Percentiles rank a stretch among this genome's conserved stretches.
These are phyloP conservation scores for Neurospora sp. DNA, from an alignment of 495 filamentous ascomycete species.

Conservation along the genomic window DNA sequence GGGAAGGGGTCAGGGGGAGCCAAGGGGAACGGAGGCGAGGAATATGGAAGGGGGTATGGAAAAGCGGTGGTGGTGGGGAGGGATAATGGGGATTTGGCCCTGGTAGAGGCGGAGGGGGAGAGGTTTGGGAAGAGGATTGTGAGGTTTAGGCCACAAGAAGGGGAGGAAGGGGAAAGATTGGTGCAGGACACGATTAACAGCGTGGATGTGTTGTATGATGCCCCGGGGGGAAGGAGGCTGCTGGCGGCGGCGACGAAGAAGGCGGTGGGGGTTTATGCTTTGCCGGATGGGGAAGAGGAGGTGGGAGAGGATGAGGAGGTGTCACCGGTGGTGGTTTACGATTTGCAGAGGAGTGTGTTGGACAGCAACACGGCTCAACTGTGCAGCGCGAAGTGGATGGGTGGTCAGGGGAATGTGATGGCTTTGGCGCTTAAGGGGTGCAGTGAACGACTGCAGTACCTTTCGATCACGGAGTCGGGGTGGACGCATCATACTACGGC, in stretches of 20 bases:
- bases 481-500: slow-evolving; percentile 19
- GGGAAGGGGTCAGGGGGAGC: background rate
- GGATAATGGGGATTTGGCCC: slow-evolving; percentile 30
- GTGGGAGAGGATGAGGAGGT: slow-evolving; percentile 1
- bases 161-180: background rate
- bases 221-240: background rate
- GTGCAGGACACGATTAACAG: slow-evolving; percentile 23
- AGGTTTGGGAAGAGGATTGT: slow-evolving; percentile 23
- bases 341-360: slow-evolving; percentile 7
- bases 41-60: slow-evolving; percentile 2
- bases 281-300: slow-evolving; percentile 1
- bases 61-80: slow-evolving; percentile 28
- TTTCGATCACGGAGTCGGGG: slow-evolving; percentile 28
- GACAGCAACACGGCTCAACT: slow-evolving; percentile 6
- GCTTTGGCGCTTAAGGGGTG: slow-evolving; percentile 27
- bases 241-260: slow-evolving; percentile 20
- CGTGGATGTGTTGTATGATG: slow-evolving; percentile 19
- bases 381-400: slow-evolving; percentile 28
- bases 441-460: slow-evolving; percentile 27
- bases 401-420: slow-evolving; percentile 18
- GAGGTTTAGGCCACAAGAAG: slow-evolving; percentile 11
- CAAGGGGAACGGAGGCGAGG: background rate
- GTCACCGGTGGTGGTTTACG: slow-evolving; percentile 8
- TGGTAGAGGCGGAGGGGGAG: slow-evolving; percentile 26
- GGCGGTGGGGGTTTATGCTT: slow-evolving; percentile 20